Evolutionary conservation across 1,284 basidiomycete genomes (phyloP).

Genomic region (Papiliotrema flavescens): DNA sequence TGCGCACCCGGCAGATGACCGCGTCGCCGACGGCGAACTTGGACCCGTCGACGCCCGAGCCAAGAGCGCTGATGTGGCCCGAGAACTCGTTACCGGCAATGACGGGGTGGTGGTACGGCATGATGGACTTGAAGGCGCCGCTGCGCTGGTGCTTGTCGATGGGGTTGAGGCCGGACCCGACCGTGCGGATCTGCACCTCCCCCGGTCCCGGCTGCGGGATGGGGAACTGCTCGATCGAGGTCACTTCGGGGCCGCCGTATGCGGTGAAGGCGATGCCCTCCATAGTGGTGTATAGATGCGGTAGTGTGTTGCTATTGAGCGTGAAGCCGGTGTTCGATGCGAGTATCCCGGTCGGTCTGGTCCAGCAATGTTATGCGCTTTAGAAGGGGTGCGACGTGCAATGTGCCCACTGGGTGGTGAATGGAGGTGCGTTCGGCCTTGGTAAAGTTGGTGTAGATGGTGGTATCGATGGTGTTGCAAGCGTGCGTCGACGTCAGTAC

Average conservation of each 20-base stretch:
- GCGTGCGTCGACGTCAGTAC: too few relatives aligned
- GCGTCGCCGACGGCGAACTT: constrained; percentile 2
- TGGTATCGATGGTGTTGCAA: too few relatives aligned
- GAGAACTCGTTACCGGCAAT: constrained; percentile 6
- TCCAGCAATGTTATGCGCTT: too few relatives aligned
- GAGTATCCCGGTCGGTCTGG: too few relatives aligned
- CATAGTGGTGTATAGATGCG: constrained; percentile 12
- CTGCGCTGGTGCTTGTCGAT: constrained; percentile 9
- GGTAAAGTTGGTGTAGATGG: too few relatives aligned
- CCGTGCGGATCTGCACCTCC: constrained; percentile 3
- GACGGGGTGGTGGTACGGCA: not conserved
- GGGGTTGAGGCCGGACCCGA: not conserved
- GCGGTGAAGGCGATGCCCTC: constrained; percentile 13
- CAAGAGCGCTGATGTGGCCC: constrained; percentile 1
- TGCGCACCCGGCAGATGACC: not conserved
- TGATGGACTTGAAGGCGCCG: constrained; percentile 8
- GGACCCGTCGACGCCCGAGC: constrained; percentile 1
- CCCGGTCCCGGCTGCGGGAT: constrained; percentile 2
- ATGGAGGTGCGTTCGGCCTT: too few relatives aligned
- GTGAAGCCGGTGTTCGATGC: too few relatives aligned
- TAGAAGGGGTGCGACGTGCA: too few relatives aligned
- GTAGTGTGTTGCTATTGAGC: too few relatives aligned
- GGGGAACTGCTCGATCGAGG: constrained; percentile 5
- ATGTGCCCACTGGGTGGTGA: too few relatives aligned
- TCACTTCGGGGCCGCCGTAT: constrained; percentile 20